Percentiles rank a stretch among this genome's conserved stretches.
Conservation (phyloP, 495 filamentous ascomycete species). For the Tricharina praecox region DNA sequence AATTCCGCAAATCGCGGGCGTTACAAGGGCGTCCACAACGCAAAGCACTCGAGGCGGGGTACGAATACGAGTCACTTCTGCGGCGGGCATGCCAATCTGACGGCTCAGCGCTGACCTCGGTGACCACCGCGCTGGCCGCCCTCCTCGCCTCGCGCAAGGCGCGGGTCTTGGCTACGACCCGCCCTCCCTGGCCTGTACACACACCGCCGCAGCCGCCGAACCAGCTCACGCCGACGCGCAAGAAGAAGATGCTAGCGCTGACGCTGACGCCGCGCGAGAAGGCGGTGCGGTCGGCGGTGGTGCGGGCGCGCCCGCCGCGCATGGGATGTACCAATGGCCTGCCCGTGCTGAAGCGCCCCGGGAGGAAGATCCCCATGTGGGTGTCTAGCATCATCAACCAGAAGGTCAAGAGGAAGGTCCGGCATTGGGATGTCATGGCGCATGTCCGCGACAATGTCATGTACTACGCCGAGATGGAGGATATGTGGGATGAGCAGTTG, state of each 20-base stretch:
- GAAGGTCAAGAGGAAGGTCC: conserved; percentile 14
- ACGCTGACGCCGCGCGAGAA: neutral
- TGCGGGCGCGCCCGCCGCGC: conserved; percentile 5
- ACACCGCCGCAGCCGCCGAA: conserved; percentile 8
- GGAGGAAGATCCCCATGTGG: neutral
- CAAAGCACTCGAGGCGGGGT: neutral
- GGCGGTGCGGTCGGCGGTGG: neutral
- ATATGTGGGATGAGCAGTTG: conserved; percentile 16
- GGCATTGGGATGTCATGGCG: conserved; percentile 4
- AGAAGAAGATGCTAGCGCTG: neutral
- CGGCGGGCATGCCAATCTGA: neutral
- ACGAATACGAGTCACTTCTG: conserved; percentile 1
- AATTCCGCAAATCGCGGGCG: conserved; percentile 14
- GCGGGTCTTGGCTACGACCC: neutral
- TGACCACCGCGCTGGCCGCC: neutral
- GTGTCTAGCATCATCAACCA: conserved; percentile 14
- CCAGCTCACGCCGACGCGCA: conserved; percentile 1
- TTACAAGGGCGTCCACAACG: conserved; percentile 5
- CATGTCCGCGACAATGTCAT: conserved; percentile 12
- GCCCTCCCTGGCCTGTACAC: neutral
- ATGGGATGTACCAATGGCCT: conserved; percentile 7
- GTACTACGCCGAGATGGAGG: conserved; percentile 16
- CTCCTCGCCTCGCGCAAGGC: neutral
- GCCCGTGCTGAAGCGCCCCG: conserved; percentile 17
- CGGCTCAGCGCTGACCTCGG: neutral